These are phyloP conservation scores for Ascosphaera apis DNA, from an alignment of 2,329 filamentous ascomycete species.

Conservation along the genomic window DNA sequence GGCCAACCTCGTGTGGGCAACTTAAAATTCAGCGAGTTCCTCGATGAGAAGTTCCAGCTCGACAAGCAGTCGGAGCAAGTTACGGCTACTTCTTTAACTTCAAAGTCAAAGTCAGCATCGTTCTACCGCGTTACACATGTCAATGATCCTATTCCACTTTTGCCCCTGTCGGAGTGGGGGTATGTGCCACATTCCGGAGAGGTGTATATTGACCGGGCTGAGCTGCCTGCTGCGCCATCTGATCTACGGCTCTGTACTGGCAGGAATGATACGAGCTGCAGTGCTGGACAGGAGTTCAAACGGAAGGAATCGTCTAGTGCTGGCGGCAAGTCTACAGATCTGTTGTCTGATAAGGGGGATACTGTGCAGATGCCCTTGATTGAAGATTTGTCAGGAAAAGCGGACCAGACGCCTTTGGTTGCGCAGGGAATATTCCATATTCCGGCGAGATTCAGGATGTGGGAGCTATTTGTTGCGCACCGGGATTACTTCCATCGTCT, in stretches of 20 bases:
- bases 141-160: constrained; percentile 67
- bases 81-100: neutral
- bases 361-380: neutral
- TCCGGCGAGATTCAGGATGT: constrained; percentile 26
- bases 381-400: constrained; percentile 3
- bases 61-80: neutral
- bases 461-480: constrained; percentile 83
- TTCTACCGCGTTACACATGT: constrained; percentile 70
- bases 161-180: constrained; percentile 74
- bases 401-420: neutral
- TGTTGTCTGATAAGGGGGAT: neutral
- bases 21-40: constrained; percentile 26
- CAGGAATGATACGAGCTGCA: constrained; percentile 47
- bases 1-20: constrained; percentile 56
- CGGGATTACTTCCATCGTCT: constrained; percentile 92
- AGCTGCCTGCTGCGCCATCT: constrained; percentile 40
- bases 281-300: constrained; percentile 29
- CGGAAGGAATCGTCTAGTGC: constrained; percentile 10
- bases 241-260: constrained; percentile 55
- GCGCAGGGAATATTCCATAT: neutral
- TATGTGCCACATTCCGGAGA: constrained; percentile 71
- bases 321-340: neutral
- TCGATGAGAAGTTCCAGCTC: constrained; percentile 29
- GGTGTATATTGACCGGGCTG: constrained; percentile 54
- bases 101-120: constrained; percentile 6